A percentile compares a stretch with the other conserved stretches of the same genome.
Conservation (phyloP, 2,329 filamentous ascomycete genomes). For the Tolypocladium album region DNA sequence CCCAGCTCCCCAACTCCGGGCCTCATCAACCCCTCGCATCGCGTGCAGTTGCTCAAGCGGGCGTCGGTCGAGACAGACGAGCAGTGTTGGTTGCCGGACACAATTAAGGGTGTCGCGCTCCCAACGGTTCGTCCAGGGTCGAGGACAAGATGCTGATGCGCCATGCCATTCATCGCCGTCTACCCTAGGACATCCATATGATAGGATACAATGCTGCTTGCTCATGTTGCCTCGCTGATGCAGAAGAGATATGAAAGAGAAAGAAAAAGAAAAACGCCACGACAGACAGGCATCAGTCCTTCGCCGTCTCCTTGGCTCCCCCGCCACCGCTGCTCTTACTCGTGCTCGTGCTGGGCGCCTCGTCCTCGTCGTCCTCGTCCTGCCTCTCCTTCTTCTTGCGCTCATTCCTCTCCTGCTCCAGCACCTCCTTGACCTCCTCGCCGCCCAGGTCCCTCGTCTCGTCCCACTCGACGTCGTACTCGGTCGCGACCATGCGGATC, state of each 20-base stretch:
- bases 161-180: neutral
- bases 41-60: neutral
- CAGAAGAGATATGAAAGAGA: no score
- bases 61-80: neutral
- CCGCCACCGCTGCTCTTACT: conserved; percentile 20
- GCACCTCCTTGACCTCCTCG: conserved; percentile 49
- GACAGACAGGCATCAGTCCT: neutral
- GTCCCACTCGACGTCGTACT: conserved; percentile 89
- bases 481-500: conserved; percentile 68
- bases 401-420: conserved; percentile 40
- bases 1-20: no score
- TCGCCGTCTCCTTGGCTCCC: conserved; percentile 16
- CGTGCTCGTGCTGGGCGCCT: conserved; percentile 20
- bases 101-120: no score
- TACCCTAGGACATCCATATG: neutral
- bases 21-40: no score
- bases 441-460: conserved; percentile 62
- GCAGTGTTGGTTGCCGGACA: neutral
- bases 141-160: no score
- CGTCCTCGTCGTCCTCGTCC: conserved; percentile 27
- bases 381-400: conserved; percentile 21
- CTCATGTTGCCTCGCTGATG: neutral
- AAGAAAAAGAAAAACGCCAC: neutral
- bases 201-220: neutral
- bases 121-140: no score